Base-by-base conservation (phyloP, 306 rosid genomes). In the Aeschynomene evenia region DNA sequence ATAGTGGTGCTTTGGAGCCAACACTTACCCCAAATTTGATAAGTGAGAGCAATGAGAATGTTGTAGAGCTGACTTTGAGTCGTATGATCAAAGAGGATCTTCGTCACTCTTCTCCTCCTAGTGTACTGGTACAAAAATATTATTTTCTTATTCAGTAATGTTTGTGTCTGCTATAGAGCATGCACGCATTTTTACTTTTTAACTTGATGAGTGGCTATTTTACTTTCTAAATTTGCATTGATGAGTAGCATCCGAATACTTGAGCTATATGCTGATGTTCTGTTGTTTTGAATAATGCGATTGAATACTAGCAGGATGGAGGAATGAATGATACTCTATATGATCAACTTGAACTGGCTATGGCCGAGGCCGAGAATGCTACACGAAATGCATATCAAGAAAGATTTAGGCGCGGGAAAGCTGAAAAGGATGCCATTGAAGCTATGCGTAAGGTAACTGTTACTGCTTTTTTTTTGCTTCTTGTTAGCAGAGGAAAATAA, bases 351-450 rank as follows among this genome's bases (percentile, higher is more conserved):
- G 82, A 94, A 53, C 85, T 72, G 61, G 86, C 84, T 31, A 80
- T 83, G 84, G 43, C 78, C 26, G 97, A 91, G 83, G 86, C 97
- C 51, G 85, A 83, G 36, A 79, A 68, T 69, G 96, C 99, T 39
- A 84, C 77, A 60, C 81, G 67, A 66, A 80, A 80, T 23, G 97
- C 96, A 45, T 91, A 74, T 83, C 70, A 84, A 34, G 96, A 88
- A 84, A 68, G 86, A 26, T 15, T 82, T 19, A 80, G 83, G 29
- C 88, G 96, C n/a, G 86, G 86, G 60, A 85, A 81, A 72, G 96
- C 95, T 67, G 96, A 94, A 82, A 94, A 80, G 74, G 89, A 94
- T 49, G 90, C 95, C 67, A 36, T 91, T 61, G 87, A 85, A 29
- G 83, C 92, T 66, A 79, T 90, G 31, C 85, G 89, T 45, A 80